Evolutionary conservation across 306 rosid genomes (phyloP).

Genomic region (Neltuma alba): DNA sequence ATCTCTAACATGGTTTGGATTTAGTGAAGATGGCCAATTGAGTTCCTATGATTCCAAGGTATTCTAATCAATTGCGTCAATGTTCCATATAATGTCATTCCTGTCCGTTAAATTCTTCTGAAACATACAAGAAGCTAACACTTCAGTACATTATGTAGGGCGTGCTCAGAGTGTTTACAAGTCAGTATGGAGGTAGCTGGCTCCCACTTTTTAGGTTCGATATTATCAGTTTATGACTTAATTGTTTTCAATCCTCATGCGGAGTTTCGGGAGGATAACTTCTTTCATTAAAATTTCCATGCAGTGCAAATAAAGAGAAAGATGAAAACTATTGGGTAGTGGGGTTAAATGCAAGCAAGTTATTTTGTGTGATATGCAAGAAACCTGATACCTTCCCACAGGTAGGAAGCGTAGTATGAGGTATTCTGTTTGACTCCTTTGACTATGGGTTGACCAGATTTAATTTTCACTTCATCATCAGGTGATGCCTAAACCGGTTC

Average conservation of each 20-base stretch:
- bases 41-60: slow-evolving; percentile 95
- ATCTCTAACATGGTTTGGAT: slow-evolving; percentile 83
- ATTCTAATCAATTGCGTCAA: slow-evolving; percentile 13
- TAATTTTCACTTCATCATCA: slow-evolving; percentile 45
- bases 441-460: slow-evolving; percentile 20
- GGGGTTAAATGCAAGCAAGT: slow-evolving; percentile 80
- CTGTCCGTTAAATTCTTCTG: slow-evolving; percentile 22
- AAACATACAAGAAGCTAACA: slow-evolving; percentile 28
- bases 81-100: slow-evolving; percentile 12
- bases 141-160: slow-evolving; percentile 55
- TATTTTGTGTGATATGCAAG: slow-evolving; percentile 80
- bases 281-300: slow-evolving; percentile 35
- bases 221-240: slow-evolving; percentile 34
- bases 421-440: slow-evolving; percentile 18
- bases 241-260: not conserved
- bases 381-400: slow-evolving; percentile 75
- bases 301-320: slow-evolving; percentile 80
- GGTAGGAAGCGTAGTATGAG: slow-evolving; percentile 47
- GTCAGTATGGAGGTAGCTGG: slow-evolving; percentile 94
- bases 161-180: slow-evolving; percentile 74
- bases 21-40: slow-evolving; percentile 83
- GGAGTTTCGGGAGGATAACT: not conserved
- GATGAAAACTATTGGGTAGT: slow-evolving; percentile 88
- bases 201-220: slow-evolving; percentile 89
- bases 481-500: slow-evolving; percentile 91